Conservation (phyloP, 306 rosid species). For the Quercus ilex region DNA sequence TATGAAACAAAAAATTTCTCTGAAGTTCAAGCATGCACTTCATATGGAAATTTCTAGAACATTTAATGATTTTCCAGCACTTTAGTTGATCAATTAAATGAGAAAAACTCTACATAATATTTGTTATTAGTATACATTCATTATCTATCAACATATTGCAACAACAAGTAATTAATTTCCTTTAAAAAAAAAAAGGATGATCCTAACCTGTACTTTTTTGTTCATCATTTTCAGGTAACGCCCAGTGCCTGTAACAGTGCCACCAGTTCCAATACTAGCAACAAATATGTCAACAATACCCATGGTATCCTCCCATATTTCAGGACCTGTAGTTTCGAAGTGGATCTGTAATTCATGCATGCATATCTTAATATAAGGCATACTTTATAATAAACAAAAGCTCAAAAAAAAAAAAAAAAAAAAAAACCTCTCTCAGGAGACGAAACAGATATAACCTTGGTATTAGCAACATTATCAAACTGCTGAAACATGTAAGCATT, state of each 20-base stretch:
- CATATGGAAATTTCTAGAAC: neutral
- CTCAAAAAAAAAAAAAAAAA: neutral
- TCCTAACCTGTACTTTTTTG: conserved; percentile 60
- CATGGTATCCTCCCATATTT: conserved; percentile 98
- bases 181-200: neutral
- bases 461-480: conserved; percentile 73
- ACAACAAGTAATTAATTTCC: conserved; percentile 14
- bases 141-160: neutral
- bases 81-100: neutral
- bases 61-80: neutral
- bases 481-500: conserved; percentile 90
- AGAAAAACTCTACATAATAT: neutral
- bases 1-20: neutral
- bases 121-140: too few relatives aligned
- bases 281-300: conserved; percentile 80
- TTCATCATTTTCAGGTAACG: conserved; percentile 75
- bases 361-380: conserved; percentile 17
- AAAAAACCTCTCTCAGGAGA: conserved; percentile 16
- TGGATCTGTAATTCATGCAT: conserved; percentile 75
- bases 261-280: conserved; percentile 96
- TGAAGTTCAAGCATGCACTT: neutral
- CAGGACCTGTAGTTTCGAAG: conserved; percentile 97
- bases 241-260: conserved; percentile 88
- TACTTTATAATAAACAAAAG: conserved; percentile 6
- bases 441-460: conserved; percentile 55